Evolutionary conservation across 768 basidiomycete genomes (phyloP).

Genomic region (Naganishia kalamii): DNA sequence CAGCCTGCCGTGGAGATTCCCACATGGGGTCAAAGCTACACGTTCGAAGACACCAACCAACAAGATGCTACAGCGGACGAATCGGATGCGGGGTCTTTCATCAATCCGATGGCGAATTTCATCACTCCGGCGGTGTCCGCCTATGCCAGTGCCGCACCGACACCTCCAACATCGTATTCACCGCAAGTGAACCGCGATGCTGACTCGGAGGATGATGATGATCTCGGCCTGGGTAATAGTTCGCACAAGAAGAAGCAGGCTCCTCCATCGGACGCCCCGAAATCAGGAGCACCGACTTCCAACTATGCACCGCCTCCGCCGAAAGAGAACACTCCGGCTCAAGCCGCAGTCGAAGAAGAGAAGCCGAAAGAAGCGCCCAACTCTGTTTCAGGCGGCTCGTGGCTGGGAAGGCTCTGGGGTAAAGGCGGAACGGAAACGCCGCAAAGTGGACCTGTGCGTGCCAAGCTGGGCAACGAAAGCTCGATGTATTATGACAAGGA

Average conservation of each 20-base stretch:
- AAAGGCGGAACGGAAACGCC: slow-evolving; percentile 56
- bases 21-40: slow-evolving; percentile 23
- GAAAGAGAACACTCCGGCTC: slow-evolving; percentile 25
- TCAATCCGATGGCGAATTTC: slow-evolving; percentile 40
- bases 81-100: slow-evolving; percentile 21
- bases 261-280: slow-evolving; percentile 22
- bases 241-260: slow-evolving; percentile 42
- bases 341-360: slow-evolving; percentile 21
- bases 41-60: slow-evolving; percentile 1
- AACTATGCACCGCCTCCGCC: slow-evolving; percentile 41
- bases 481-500: slow-evolving; percentile 91
- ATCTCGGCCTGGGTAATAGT: slow-evolving; percentile 84
- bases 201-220: slow-evolving; percentile 67
- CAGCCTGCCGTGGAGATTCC: slow-evolving; percentile 17
- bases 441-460: slow-evolving; percentile 67
- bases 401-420: slow-evolving; percentile 74
- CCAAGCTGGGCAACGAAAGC: slow-evolving; percentile 85
- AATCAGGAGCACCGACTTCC: slow-evolving; percentile 32
- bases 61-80: slow-evolving; percentile 14
- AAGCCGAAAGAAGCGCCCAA: slow-evolving; percentile 4
- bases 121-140: slow-evolving; percentile 4
- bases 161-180: slow-evolving; percentile 5
- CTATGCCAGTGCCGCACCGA: neutral
- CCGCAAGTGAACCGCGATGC: slow-evolving; percentile 28
- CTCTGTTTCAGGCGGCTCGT: slow-evolving; percentile 43